These are phyloP conservation scores for Colletotrichum siamense DNA, from an alignment of 2,329 filamentous ascomycete genomes.

Conservation along the genomic window DNA sequence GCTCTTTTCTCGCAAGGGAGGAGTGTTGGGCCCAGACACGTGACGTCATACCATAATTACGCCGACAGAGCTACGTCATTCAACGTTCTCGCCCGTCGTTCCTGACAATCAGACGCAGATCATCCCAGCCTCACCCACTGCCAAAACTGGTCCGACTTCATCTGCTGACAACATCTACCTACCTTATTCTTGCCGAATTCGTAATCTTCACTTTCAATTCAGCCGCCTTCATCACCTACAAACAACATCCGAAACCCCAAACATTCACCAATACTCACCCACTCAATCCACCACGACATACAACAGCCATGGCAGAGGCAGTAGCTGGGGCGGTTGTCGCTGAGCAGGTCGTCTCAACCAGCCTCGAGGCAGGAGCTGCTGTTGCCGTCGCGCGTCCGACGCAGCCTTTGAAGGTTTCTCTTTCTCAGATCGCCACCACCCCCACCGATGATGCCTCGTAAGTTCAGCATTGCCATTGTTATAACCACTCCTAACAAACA, in stretches of 20 bases:
- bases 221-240: not conserved
- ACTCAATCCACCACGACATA: not conserved
- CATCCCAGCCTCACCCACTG: not conserved
- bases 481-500: not conserved
- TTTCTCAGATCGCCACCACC: constrained; percentile 49
- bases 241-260: not conserved
- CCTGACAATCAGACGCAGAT: not conserved
- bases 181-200: not conserved
- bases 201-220: not conserved
- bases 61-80: constrained; percentile 13
- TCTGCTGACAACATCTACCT: not conserved
- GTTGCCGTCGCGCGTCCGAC: constrained; percentile 56
- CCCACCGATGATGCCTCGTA: constrained; percentile 33
- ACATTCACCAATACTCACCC: not conserved
- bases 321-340: constrained; percentile 42
- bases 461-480: not conserved
- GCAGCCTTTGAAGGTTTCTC: constrained; percentile 54
- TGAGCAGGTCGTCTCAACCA: constrained; percentile 45
- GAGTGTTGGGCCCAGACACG: not conserved
- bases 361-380: constrained; percentile 43
- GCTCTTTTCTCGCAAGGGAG: not conserved
- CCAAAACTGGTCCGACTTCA: not conserved
- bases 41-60: constrained; percentile 12
- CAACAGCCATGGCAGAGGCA: constrained; percentile 40
- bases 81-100: constrained; percentile 3